These are phyloP conservation scores for Gossypium rotundifolium DNA, from an alignment of 345 rosid genomes.

Conservation along the genomic window DNA sequence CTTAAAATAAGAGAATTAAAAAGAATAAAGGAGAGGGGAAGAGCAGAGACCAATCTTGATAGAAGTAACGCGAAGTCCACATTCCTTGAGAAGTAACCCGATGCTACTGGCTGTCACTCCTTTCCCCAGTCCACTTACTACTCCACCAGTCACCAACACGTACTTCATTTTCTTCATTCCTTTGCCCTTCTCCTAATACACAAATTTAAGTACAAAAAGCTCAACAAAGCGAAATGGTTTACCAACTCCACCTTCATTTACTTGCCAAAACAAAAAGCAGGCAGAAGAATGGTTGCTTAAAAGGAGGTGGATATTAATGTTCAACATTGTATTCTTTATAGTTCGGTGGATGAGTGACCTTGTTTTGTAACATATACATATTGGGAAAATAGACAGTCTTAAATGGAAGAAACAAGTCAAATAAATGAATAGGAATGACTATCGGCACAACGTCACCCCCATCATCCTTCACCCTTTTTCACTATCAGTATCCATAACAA, in stretches of 20 bases:
- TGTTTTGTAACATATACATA: no score
- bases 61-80: constrained; percentile 77
- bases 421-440: not conserved
- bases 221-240: no score
- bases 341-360: no score
- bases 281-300: no score
- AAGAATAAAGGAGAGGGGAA: not conserved
- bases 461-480: not conserved
- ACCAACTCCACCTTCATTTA: no score
- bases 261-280: no score
- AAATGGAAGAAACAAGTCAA: not conserved
- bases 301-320: no score
- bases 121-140: constrained; percentile 66
- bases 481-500: not conserved
- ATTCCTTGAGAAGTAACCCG: constrained; percentile 62
- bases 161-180: constrained; percentile 42
- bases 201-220: no score
- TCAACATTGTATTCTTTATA: no score
- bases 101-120: constrained; percentile 68
- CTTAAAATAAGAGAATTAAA: not conserved
- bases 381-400: no score
- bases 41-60: constrained; percentile 60
- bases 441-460: not conserved
- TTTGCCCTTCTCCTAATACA: not conserved
- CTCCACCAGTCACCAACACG: constrained; percentile 63